Evolutionary conservation across 345 rosid species (phyloP).

Genomic region (Rubroshorea leprosula): DNA sequence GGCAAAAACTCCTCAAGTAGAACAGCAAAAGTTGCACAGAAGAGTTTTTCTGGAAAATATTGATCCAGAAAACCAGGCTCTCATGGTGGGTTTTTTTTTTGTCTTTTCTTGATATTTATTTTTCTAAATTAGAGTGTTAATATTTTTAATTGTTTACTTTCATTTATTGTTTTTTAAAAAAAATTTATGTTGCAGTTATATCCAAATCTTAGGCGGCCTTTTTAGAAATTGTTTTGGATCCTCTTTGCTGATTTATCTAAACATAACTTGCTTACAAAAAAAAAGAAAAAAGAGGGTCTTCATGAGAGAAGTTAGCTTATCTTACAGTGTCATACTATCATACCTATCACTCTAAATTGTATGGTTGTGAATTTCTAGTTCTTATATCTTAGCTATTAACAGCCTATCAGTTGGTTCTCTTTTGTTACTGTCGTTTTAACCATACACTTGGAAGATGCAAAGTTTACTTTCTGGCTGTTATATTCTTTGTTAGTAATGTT

Average conservation of each 20-base stretch:
- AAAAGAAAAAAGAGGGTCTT: too few relatives aligned
- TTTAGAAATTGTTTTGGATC: not conserved
- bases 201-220: too few relatives aligned
- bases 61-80: constrained; percentile 76
- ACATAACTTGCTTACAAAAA: too few relatives aligned
- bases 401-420: not conserved
- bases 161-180: too few relatives aligned
- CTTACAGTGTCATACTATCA: too few relatives aligned
- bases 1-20: constrained; percentile 90
- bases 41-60: constrained; percentile 75
- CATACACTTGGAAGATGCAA: not conserved
- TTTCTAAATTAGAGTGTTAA: too few relatives aligned
- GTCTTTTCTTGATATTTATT: not conserved
- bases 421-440: not conserved
- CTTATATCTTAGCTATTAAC: not conserved
- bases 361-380: constrained; percentile 1
- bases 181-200: too few relatives aligned
- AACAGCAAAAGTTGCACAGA: constrained; percentile 89
- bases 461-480: not conserved
- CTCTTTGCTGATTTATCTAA: not conserved
- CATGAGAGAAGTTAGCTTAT: not conserved
- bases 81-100: constrained; percentile 38
- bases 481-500: not conserved
- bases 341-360: too few relatives aligned
- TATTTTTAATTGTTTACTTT: not conserved